phyloP scores from a whole-genome alignment of 495 filamentous ascomycete genomes.

The Penicillium soppii region DNA sequence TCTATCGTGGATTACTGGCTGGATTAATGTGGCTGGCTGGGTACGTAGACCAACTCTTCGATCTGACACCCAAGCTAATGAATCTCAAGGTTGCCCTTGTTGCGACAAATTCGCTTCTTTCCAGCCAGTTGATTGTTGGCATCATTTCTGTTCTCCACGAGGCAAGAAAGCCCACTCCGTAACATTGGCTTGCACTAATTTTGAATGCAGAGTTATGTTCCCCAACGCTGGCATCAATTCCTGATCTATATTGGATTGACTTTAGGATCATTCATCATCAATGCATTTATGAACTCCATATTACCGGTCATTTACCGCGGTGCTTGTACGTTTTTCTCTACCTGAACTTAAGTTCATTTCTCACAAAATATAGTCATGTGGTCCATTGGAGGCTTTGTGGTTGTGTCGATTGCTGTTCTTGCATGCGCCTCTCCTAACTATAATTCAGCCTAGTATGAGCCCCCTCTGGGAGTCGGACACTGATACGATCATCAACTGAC shows the following conservation, averaged over 20 bases:
- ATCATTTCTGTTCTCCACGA: slow-evolving; percentile 55
- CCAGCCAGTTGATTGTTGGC: slow-evolving; percentile 57
- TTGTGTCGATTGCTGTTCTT: slow-evolving; percentile 66
- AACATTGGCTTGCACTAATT: not conserved
- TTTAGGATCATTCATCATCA: slow-evolving; percentile 59
- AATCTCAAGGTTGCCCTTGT: slow-evolving; percentile 54
- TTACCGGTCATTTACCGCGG: slow-evolving; percentile 62
- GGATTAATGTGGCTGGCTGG: slow-evolving; percentile 73
- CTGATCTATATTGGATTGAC: slow-evolving; percentile 66
- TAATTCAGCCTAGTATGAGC: slow-evolving; percentile 54
- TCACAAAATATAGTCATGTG: slow-evolving; percentile 48
- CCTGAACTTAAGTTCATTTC: not conserved
- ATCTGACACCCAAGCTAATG: not conserved
- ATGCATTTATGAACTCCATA: slow-evolving; percentile 62
- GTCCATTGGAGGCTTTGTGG: slow-evolving; percentile 61
- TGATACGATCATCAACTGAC: slow-evolving; percentile 25
- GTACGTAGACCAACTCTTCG: slow-evolving; percentile 31
- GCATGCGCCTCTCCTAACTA: slow-evolving; percentile 60
- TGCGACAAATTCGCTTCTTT: slow-evolving; percentile 44
- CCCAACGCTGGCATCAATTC: slow-evolving; percentile 67
- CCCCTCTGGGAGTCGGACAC: slow-evolving; percentile 11
- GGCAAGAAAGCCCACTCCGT: slow-evolving; percentile 7
- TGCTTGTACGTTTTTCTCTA: slow-evolving; percentile 25
- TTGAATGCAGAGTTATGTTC: slow-evolving; percentile 39
- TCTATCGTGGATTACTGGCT: slow-evolving; percentile 68